Evolutionary conservation across 1,139 yeast species (phyloP), one percentile per base, ranked within the genome.

Genomic region (Entelexis paramagnoliae): DNA sequence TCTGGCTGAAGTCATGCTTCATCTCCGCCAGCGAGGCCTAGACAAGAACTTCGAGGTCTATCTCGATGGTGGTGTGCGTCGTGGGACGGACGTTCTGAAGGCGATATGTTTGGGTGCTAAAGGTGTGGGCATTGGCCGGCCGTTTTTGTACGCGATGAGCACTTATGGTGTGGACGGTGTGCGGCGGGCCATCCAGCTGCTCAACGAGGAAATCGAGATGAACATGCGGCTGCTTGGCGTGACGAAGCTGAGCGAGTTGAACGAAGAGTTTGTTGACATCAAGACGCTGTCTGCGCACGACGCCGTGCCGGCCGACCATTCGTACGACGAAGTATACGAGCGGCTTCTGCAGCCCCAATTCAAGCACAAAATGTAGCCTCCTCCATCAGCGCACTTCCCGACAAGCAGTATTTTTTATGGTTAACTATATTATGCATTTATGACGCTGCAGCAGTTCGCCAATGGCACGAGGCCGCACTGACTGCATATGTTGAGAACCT

Each of bases 161-260:
- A 74, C 83, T 1, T 83, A 81, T 59, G 91, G 91, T 17, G 87
- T 77, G 57, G 80, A 74, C 9, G 96, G 96, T 55, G 95, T 88
- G 17, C 72, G 72, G 51, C 78, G 77, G 60, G 91, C 94, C 9
- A 81, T 84, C 58, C 88, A 83, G 61, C 70, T 87, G 47, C 72
- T 89, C 60, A 83, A 81, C 63, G 88, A 82, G 55, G 97, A 89
- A 65, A 67, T 89, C 65, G 79, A 77, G 57, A 84, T 87, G 91
- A 80, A 83, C 66, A 86, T 89, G 96, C 75, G 95, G 59, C 72
- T 88, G 48, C 69, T 89, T 49, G 97, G 96, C 42, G 95, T 78
- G 33, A 79, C 78, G 22, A 73, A 72, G 26, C 69, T 89, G 20
- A 76, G 74, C 46, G 82, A 87, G 42, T 72, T 89, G 57, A 72